These are phyloP conservation scores for Macaranga tanarius DNA, from an alignment of 441 rosid species.

Conservation along the genomic window DNA sequence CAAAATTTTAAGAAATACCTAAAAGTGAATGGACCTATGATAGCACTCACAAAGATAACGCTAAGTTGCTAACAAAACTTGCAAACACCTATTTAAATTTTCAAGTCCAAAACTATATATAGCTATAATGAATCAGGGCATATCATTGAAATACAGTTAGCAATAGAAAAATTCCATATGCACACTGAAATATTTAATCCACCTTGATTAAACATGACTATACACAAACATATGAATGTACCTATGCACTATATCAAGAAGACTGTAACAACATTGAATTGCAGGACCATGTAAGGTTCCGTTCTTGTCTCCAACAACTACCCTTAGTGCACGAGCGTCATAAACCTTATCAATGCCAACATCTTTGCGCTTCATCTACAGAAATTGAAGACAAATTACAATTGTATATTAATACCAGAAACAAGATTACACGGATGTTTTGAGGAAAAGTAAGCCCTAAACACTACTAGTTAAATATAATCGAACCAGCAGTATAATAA, in stretches of 20 bases:
- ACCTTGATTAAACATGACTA: neutral
- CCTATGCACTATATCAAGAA: slow-evolving; percentile 68
- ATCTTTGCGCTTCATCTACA: slow-evolving; percentile 76
- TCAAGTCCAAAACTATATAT: neutral
- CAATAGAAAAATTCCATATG: neutral
- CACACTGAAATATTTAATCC: neutral
- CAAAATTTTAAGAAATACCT: neutral
- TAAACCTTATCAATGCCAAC: slow-evolving; percentile 57
- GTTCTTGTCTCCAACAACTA: slow-evolving; percentile 70
- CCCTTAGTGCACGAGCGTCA: slow-evolving; percentile 79
- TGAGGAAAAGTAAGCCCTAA: neutral
- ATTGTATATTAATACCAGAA: neutral
- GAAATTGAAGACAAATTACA: neutral
- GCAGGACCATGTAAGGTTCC: slow-evolving; percentile 76
- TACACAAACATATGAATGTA: slow-evolving; percentile 21
- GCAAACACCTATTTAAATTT: neutral
- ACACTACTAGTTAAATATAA: neutral
- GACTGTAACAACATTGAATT: slow-evolving; percentile 68
- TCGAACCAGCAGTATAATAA: neutral
- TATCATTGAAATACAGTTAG: neutral
- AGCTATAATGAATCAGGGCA: neutral
- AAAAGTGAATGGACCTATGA: neutral
- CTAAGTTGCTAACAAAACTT: neutral
- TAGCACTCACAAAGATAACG: neutral
- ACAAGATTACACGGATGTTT: neutral